Percentiles rank a stretch among this genome's conserved stretches.
These are phyloP conservation scores for Coniochaeta sp. DNA, from an alignment of 2,329 filamentous ascomycete genomes.

Conservation along the genomic window DNA sequence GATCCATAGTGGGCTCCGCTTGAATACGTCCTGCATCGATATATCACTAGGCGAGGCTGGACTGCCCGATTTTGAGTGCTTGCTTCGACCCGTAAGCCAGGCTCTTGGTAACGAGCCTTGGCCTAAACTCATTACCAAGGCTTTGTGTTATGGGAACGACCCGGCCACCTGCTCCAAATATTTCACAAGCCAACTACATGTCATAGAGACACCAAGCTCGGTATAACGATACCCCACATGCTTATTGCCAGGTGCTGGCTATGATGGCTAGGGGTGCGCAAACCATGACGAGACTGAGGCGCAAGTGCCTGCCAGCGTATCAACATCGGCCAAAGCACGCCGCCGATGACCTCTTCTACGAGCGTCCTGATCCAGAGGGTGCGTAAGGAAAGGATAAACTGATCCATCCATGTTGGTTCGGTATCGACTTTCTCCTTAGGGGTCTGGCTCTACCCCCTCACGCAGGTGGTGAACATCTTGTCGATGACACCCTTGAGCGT, in stretches of 20 bases:
- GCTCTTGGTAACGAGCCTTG: not conserved
- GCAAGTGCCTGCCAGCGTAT: no score
- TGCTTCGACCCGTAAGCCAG: not conserved
- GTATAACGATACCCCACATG: no score
- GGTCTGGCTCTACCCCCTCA: constrained; percentile 28
- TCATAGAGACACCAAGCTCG: not conserved
- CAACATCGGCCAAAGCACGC: no score
- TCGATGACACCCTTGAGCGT: constrained; percentile 80
- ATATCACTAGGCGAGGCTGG: not conserved
- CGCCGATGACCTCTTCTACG: no score
- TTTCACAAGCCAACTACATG: not conserved
- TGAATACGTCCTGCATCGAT: not conserved
- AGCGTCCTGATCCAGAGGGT: no score
- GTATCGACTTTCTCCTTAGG: not conserved
- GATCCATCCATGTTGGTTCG: not conserved
- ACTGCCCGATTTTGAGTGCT: not conserved
- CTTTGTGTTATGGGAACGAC: not conserved
- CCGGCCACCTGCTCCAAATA: not conserved
- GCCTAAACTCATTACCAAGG: not conserved
- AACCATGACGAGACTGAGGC: no score
- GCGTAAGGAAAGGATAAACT: no score
- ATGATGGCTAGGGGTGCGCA: no score
- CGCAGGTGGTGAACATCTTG: constrained; percentile 89
- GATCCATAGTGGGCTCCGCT: not conserved
- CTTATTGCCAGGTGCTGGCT: no score